These are phyloP conservation scores for Acanthamoeba sp. DNA, from an alignment of 208 protist genomes.

Conservation along the genomic window DNA sequence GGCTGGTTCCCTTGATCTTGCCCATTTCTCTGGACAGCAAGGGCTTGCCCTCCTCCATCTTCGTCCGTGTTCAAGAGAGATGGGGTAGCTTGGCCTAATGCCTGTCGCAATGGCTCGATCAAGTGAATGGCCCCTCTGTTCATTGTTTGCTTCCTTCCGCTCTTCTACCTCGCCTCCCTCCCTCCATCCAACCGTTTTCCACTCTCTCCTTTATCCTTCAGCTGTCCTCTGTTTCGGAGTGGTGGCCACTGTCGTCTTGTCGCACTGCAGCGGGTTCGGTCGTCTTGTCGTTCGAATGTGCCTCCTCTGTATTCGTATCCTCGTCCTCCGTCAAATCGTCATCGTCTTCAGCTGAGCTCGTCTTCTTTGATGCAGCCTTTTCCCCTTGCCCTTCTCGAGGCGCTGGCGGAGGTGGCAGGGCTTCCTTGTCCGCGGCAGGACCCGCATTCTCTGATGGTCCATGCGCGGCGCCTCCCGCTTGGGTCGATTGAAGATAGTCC, in stretches of 20 bases:
- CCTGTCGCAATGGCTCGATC: too few relatives aligned
- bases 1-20: too few relatives aligned
- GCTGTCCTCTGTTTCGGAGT: neutral
- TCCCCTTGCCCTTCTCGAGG: neutral
- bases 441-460: neutral
- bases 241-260: neutral
- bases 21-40: neutral
- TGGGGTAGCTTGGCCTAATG: neutral
- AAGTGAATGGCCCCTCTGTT: neutral
- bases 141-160: too few relatives aligned
- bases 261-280: neutral
- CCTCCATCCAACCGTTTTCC: neutral
- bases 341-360: neutral
- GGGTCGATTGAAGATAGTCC: neutral
- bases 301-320: neutral
- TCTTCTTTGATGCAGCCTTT: conserved; percentile 28
- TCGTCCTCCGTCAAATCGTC: neutral
- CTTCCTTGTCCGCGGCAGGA: neutral
- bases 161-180: neutral
- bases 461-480: neutral
- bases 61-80: neutral
- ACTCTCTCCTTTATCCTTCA: neutral
- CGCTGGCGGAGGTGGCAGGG: neutral
- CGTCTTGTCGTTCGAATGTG: neutral
- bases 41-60: neutral